A percentile compares a stretch with the other conserved stretches of the same genome.
phyloP scores from a whole-genome alignment of 1,284 basidiomycete species.

The Cryptococcus sp. region DNA sequence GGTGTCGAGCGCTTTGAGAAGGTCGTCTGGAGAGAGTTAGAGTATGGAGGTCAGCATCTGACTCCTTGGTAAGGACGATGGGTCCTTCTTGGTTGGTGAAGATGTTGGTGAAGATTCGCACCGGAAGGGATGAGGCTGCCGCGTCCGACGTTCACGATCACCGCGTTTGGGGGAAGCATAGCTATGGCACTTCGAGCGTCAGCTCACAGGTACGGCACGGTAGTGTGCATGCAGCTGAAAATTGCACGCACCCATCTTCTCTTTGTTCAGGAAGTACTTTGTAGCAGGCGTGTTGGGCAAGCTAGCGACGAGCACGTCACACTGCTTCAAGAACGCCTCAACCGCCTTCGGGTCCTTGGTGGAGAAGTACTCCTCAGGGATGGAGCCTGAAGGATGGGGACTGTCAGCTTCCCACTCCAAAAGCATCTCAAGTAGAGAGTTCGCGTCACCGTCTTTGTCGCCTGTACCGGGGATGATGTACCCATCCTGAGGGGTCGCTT shows the following conservation, averaged over 20 bases:
- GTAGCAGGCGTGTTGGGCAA: conserved; percentile 44
- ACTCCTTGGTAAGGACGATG: background rate
- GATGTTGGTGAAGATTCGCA: conserved; percentile 4
- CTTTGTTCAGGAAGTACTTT: conserved; percentile 34
- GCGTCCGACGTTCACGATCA: conserved; percentile 45
- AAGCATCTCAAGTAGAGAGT: background rate
- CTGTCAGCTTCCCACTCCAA: background rate
- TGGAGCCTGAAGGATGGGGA: conserved; percentile 26
- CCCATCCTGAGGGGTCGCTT: conserved; percentile 35
- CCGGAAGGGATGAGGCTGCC: conserved; percentile 36
- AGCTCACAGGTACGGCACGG: background rate
- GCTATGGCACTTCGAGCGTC: conserved; percentile 7
- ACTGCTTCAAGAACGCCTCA: conserved; percentile 38
- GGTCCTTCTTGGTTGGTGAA: background rate
- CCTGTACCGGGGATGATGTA: conserved; percentile 44
- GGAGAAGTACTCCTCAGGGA: conserved; percentile 44
- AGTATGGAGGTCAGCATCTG: background rate
- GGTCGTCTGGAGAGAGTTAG: conserved; percentile 27
- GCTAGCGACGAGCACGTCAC: conserved; percentile 43
- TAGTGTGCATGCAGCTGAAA: background rate
- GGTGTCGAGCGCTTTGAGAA: conserved; percentile 30
- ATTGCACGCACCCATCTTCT: conserved; percentile 36
- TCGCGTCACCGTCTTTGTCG: conserved; percentile 35
- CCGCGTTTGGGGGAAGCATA: conserved; percentile 31
- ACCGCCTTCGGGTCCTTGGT: conserved; percentile 35